Conservation (phyloP, 2,329 filamentous ascomycete species). For the Cladosporium sp. region DNA sequence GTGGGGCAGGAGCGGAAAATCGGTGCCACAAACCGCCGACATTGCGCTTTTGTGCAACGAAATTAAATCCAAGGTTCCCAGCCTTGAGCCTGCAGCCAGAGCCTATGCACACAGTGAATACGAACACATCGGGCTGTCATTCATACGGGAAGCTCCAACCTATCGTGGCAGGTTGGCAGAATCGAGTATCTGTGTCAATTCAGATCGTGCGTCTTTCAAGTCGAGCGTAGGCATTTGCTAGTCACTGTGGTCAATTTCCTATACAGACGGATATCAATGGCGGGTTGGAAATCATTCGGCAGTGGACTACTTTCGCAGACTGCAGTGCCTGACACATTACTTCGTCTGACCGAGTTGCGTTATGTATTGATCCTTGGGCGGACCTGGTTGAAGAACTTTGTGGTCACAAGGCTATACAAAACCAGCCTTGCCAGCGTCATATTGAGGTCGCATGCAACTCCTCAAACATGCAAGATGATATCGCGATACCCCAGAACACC, state of each 20-base stretch:
- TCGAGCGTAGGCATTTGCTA: not conserved
- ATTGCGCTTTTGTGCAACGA: not conserved
- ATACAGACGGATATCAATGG: not conserved
- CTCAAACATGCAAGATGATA: not conserved
- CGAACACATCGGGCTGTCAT: not conserved
- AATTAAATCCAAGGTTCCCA: not conserved
- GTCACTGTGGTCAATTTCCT: not conserved
- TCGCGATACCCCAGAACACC: not conserved
- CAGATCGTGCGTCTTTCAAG: too few relatives aligned
- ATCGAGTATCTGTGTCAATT: not conserved
- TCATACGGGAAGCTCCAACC: not conserved
- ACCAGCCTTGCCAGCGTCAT: not conserved
- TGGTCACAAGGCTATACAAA: not conserved
- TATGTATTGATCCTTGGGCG: not conserved
- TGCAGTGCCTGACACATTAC: not conserved
- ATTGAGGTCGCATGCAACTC: not conserved
- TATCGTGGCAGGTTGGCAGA: not conserved
- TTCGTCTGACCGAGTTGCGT: not conserved
- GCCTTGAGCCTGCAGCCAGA: not conserved
- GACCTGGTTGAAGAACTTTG: not conserved
- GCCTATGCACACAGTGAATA: not conserved
- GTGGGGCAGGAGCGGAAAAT: not conserved
- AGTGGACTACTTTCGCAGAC: not conserved
- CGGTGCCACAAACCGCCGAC: not conserved
- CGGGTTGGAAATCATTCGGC: not conserved